Conservation (phyloP, 805 yeast genomes). For the Candida maltosa region DNA sequence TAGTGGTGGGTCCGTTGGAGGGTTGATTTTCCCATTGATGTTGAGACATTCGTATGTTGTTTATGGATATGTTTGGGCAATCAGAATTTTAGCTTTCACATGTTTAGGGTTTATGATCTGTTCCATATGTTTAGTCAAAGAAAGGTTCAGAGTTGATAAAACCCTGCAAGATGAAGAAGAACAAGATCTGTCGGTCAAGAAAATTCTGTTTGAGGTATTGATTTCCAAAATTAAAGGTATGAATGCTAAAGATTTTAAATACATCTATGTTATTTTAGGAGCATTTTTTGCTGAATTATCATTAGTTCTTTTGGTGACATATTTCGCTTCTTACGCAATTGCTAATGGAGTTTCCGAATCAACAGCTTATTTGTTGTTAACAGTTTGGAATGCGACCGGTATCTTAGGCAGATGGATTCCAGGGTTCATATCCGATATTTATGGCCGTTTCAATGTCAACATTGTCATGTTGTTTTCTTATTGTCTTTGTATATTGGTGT, state of each 20-base stretch:
- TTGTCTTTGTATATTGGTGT: constrained; percentile 21
- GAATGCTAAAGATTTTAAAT: constrained; percentile 18
- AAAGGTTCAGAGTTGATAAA: constrained; percentile 16
- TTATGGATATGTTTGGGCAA: constrained; percentile 58
- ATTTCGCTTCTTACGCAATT: constrained; percentile 31
- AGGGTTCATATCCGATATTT: constrained; percentile 23
- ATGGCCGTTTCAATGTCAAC: constrained; percentile 30
- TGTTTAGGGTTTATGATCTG: constrained; percentile 23
- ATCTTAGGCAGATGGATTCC: constrained; percentile 31
- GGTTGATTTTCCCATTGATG: constrained; percentile 56
- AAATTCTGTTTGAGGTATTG: constrained; percentile 4
- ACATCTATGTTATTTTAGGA: constrained; percentile 24
- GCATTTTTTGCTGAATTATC: constrained; percentile 29
- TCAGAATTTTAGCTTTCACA: constrained; percentile 43
- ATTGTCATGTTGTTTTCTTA: constrained; percentile 26
- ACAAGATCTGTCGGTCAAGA: not conserved
- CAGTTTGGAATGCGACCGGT: constrained; percentile 29
- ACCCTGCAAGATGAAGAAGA: not conserved
- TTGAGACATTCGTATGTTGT: constrained; percentile 41
- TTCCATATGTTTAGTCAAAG: constrained; percentile 23
- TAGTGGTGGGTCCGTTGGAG: constrained; percentile 68
- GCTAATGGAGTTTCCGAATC: constrained; percentile 28
- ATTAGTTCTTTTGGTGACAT: constrained; percentile 25
- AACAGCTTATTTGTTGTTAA: constrained; percentile 22
- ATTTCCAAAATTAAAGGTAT: constrained; percentile 5